phyloP scores from a whole-genome alignment of 2,329 filamentous ascomycete species.

The Penicillium italicum region DNA sequence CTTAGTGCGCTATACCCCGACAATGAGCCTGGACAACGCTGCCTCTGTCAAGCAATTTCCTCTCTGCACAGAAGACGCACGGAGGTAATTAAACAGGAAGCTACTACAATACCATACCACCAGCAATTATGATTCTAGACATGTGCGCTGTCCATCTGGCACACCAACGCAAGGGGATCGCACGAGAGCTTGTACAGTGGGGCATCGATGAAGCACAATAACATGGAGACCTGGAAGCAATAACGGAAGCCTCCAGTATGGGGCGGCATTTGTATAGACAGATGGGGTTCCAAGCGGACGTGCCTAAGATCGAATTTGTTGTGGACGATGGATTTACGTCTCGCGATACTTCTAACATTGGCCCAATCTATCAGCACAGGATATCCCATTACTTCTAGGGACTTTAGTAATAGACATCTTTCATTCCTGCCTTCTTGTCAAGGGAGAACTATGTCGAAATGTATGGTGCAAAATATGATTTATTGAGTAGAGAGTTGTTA shows the following conservation, averaged over 20 bases:
- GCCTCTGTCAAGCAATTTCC: slow-evolving; percentile 43
- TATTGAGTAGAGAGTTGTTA: too few relatives aligned
- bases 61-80: slow-evolving; percentile 36
- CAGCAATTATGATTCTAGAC: slow-evolving; percentile 49
- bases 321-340: slow-evolving; percentile 44
- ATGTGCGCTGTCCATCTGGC: slow-evolving; percentile 53
- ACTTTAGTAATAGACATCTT: too few relatives aligned
- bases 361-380: too few relatives aligned
- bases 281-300: slow-evolving; percentile 46
- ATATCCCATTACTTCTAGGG: too few relatives aligned
- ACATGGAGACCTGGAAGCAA: slow-evolving; percentile 47
- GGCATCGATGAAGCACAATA: slow-evolving; percentile 28
- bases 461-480: too few relatives aligned
- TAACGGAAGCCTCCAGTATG: slow-evolving; percentile 50
- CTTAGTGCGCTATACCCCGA: slow-evolving; percentile 43
- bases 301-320: slow-evolving; percentile 42
- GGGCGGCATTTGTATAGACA: slow-evolving; percentile 48
- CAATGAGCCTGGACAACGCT: slow-evolving; percentile 47
- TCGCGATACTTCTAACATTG: too few relatives aligned
- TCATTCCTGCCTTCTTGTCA: too few relatives aligned
- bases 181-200: slow-evolving; percentile 47
- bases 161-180: slow-evolving; percentile 51
- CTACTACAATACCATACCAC: slow-evolving; percentile 19
- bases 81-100: slow-evolving; percentile 44
- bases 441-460: too few relatives aligned